Base-by-base conservation (phyloP, 305 asterid genomes). In the Fraxinus paxiana region DNA sequence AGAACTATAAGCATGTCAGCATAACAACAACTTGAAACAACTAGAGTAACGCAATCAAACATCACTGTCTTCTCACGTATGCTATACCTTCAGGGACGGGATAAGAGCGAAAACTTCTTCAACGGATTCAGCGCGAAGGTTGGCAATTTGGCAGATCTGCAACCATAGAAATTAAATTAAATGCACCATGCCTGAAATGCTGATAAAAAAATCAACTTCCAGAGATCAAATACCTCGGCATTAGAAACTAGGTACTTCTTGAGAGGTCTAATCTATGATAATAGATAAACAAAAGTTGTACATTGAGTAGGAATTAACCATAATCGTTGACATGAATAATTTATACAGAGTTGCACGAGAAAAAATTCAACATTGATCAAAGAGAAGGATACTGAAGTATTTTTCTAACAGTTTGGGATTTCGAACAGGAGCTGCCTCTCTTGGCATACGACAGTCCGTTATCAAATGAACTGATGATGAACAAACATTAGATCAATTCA, bases 31-130 rank as follows among this genome's bases (percentile, higher is more conserved):
- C 63, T 63, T 54, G 77, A 18, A 20, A 73, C 73, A 59, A 74
- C 61, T 43, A 41, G 70, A 80, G 43, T 28, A 70, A 70, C 22
- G 86, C 48, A 80, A 67, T 43, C 46, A 75, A 70, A 73, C 75
- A 75, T 51, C 61, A 1, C 12, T 79, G 54, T 80, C 75, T 35
- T 73, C 81, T 75, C 20, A 75, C 24, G 74, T 77, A 22, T 37
- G 77, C 28, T 82, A 77, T 89, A 94, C 99, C 98, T 92, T 88
- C 75, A 94, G 89, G 13, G 93, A 83, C 6, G 96, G 98, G 80
- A 94, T 78, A 81, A 91, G 93, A 75, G 92, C 97, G 82, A 91
- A 91, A 76, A 92, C 93, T 92, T 96, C 99, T 69, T 94, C 98
- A 18, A 80, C 93, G 12, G 97, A 86, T 79, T 92, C 98, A 2